Conservation (phyloP, 2,329 filamentous ascomycete species). For the Colletotrichum theobromicola region DNA sequence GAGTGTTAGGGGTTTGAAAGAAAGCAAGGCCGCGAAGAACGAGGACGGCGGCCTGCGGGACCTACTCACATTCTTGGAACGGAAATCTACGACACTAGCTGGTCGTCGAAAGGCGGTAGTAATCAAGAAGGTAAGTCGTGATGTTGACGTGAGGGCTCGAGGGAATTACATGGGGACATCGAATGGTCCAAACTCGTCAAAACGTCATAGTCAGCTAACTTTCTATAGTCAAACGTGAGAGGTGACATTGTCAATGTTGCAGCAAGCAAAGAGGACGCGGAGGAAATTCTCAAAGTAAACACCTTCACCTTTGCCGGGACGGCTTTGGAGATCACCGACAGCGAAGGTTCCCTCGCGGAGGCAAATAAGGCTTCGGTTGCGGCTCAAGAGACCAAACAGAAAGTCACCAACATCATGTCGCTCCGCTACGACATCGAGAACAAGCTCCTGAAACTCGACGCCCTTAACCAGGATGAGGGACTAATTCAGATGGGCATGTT, state of each 20-base stretch:
- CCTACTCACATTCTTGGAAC: conserved; percentile 72
- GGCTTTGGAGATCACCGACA: conserved; percentile 59
- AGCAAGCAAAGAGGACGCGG: conserved; percentile 67
- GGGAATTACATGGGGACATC: conserved; percentile 28
- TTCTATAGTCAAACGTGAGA: conserved; percentile 70
- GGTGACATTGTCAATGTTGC: conserved; percentile 74
- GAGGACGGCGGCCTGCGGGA: conserved; percentile 69
- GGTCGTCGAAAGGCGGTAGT: conserved; percentile 55
- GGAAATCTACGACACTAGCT: conserved; percentile 64
- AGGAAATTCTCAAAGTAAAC: conserved; percentile 71
- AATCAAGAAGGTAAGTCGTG: conserved; percentile 79
- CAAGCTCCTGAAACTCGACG: conserved; percentile 86
- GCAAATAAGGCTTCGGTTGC: conserved; percentile 52
- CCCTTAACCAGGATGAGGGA: conserved; percentile 73
- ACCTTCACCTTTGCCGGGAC: conserved; percentile 72
- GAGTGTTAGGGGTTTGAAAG: conserved; percentile 66
- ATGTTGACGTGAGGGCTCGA: conserved; percentile 35
- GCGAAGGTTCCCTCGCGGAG: conserved; percentile 46
- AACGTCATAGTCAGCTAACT: conserved; percentile 65
- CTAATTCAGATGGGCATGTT: conserved; percentile 80
- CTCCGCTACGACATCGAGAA: conserved; percentile 73
- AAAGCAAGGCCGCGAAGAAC: conserved; percentile 72
- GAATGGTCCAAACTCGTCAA: conserved; percentile 41
- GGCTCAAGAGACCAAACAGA: conserved; percentile 67
- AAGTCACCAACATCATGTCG: conserved; percentile 73